phyloP scores from a whole-genome alignment of 2,329 filamentous ascomycete genomes.

The Verticillium alfalfae region DNA sequence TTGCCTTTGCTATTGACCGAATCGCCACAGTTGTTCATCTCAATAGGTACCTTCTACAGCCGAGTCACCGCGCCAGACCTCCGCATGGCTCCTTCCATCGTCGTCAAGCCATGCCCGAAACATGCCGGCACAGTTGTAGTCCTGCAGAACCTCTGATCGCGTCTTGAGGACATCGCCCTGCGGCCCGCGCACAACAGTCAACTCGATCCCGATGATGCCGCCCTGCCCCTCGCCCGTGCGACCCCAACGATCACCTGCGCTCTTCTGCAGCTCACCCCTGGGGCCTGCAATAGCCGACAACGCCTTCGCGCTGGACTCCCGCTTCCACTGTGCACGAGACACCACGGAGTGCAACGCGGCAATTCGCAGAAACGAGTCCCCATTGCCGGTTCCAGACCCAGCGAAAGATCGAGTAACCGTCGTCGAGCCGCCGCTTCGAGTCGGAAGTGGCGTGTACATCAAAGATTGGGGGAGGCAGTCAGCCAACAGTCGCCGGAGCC shows the following conservation, averaged over 20 bases:
- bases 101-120: conserved; percentile 73
- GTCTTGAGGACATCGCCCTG: conserved; percentile 34
- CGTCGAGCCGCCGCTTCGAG: not conserved
- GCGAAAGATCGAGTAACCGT: conserved; percentile 43
- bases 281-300: conserved; percentile 63
- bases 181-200: conserved; percentile 38
- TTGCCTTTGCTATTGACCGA: not conserved
- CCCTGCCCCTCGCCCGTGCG: conserved; percentile 74
- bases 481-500: conserved; percentile 42
- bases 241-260: conserved; percentile 68
- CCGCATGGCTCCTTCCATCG: conserved; percentile 39
- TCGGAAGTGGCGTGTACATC: conserved; percentile 25
- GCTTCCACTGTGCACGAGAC: conserved; percentile 63
- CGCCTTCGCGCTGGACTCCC: conserved; percentile 47
- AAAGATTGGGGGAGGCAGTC: conserved; percentile 55
- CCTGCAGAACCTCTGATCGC: conserved; percentile 56
- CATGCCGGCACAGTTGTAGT: conserved; percentile 86
- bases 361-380: conserved; percentile 76
- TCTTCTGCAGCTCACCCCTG: conserved; percentile 66
- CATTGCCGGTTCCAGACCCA: conserved; percentile 79
- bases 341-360: conserved; percentile 67
- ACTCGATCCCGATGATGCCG: conserved; percentile 78
- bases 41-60: not conserved
- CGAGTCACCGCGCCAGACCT: not conserved
- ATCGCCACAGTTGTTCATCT: not conserved